Conservation (phyloP, 441 rosid genomes). For the Cnidoscolus chayamansa region DNA sequence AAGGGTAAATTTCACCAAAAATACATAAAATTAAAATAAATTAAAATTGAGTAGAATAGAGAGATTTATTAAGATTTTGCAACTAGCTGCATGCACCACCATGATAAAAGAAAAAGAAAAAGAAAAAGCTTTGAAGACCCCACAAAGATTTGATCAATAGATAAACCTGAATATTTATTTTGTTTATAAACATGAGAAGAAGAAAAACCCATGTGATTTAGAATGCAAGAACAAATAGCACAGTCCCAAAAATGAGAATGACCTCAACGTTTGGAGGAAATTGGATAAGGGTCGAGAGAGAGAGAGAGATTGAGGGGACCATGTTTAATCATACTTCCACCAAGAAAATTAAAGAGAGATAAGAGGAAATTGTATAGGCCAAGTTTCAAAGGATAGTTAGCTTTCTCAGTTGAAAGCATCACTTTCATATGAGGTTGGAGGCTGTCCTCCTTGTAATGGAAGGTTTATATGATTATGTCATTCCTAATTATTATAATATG, state of each 20-base stretch:
- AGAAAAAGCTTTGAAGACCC: conserved; percentile 4
- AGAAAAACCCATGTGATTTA: conserved; percentile 24
- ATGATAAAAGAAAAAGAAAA: conserved; percentile 10
- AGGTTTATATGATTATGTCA: conserved; percentile 8
- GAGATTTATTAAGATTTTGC: too few relatives aligned
- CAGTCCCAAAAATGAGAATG: background rate
- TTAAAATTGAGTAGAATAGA: too few relatives aligned
- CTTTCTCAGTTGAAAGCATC: conserved; percentile 11
- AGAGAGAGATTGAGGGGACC: conserved; percentile 19
- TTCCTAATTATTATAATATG: conserved; percentile 7
- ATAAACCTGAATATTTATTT: background rate
- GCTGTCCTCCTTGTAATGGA: background rate
- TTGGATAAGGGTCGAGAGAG: conserved; percentile 17
- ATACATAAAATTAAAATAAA: background rate
- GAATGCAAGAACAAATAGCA: conserved; percentile 2
- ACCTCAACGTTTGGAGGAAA: conserved; percentile 5
- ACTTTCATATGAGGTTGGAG: background rate
- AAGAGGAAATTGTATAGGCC: background rate
- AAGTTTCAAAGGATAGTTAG: background rate
- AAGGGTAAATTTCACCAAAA: background rate
- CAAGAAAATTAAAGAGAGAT: background rate
- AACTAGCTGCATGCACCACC: conserved; percentile 26
- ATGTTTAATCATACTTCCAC: conserved; percentile 34
- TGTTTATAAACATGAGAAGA: background rate
- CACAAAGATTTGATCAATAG: conserved; percentile 18